A percentile compares a stretch with the other conserved stretches of the same genome.
Conservation (phyloP, 169 alveolate genomes). For the Plasmodium gaboni region DNA sequence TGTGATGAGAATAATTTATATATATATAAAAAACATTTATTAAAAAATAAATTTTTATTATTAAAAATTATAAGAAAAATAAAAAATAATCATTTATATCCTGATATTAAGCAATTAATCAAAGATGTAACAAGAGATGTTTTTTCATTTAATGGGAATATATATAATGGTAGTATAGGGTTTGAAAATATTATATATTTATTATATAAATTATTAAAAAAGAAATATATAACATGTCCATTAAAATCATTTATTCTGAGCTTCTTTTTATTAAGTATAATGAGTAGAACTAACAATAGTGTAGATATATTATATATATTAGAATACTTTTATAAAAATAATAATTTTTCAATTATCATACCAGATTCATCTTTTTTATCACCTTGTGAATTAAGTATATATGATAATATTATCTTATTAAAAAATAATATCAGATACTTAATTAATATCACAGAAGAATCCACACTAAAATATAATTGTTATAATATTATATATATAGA, state of each 20-base stretch:
- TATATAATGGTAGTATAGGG: slow-evolving; percentile 70
- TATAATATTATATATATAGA: slow-evolving; percentile 47
- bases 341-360: slow-evolving; percentile 28
- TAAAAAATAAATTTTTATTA: slow-evolving; percentile 63
- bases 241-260: slow-evolving; percentile 13
- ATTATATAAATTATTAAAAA: slow-evolving; percentile 39
- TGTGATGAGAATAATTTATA: slow-evolving; percentile 41
- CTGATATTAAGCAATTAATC: slow-evolving; percentile 61
- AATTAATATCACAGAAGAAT: slow-evolving; percentile 23
- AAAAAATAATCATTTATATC: slow-evolving; percentile 39
- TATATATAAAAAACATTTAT: slow-evolving; percentile 38
- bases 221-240: slow-evolving; percentile 9
- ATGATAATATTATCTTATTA: slow-evolving; percentile 35
- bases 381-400: slow-evolving; percentile 60
- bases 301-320: slow-evolving; percentile 69
- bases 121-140: slow-evolving; percentile 68
- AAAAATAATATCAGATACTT: slow-evolving; percentile 27
- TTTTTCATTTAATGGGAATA: slow-evolving; percentile 47
- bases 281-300: slow-evolving; percentile 73
- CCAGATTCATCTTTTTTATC: slow-evolving; percentile 49
- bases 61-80: slow-evolving; percentile 55
- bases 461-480: slow-evolving; percentile 28
- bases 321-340: slow-evolving; percentile 55
- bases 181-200: slow-evolving; percentile 17
- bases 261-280: slow-evolving; percentile 47